Conservation (phyloP, 495 filamentous ascomycete species). For the Tetracladium setigerum region DNA sequence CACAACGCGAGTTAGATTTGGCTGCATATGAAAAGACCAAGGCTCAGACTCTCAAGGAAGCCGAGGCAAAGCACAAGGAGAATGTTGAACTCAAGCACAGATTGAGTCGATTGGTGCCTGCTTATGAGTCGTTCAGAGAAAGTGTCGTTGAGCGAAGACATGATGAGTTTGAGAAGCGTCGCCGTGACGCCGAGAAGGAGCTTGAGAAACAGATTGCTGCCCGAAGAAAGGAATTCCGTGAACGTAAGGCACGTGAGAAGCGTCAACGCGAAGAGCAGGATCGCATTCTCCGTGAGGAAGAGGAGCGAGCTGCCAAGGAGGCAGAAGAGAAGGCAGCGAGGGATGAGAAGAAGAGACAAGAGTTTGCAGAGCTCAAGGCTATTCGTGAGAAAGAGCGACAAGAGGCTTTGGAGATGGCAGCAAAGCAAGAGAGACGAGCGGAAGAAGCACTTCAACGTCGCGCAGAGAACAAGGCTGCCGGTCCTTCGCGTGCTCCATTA, state of each 20-base stretch:
- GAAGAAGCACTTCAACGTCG: conserved; percentile 47
- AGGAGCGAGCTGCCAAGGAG: conserved; percentile 70
- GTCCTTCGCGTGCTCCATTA: conserved; percentile 4
- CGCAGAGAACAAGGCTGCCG: conserved; percentile 39
- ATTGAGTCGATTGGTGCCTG: conserved; percentile 68
- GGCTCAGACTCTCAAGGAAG: conserved; percentile 66
- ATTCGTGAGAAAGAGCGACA: conserved; percentile 78
- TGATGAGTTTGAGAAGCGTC: conserved; percentile 91
- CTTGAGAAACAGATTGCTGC: conserved; percentile 81
- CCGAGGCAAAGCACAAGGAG: conserved; percentile 81
- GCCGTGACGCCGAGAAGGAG: conserved; percentile 81
- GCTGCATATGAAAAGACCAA: conserved; percentile 73
- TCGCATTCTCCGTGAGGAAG: conserved; percentile 65
- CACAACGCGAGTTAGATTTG: conserved; percentile 72
- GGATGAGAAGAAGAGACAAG: conserved; percentile 57
- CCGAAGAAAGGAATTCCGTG: conserved; percentile 74
- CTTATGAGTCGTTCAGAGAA: conserved; percentile 74
- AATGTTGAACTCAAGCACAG: conserved; percentile 90
- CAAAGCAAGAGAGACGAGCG: conserved; percentile 41
- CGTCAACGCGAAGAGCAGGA: conserved; percentile 77
- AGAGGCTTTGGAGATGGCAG: conserved; percentile 41
- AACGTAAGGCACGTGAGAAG: conserved; percentile 66
- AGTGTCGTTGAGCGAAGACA: conserved; percentile 77
- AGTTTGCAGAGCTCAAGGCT: conserved; percentile 66
- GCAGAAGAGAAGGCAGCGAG: conserved; percentile 71